Percentiles rank a stretch among this genome's conserved stretches.
Conservation (phyloP, 2,329 filamentous ascomycete genomes). For the Hirsutella thompsonii region DNA sequence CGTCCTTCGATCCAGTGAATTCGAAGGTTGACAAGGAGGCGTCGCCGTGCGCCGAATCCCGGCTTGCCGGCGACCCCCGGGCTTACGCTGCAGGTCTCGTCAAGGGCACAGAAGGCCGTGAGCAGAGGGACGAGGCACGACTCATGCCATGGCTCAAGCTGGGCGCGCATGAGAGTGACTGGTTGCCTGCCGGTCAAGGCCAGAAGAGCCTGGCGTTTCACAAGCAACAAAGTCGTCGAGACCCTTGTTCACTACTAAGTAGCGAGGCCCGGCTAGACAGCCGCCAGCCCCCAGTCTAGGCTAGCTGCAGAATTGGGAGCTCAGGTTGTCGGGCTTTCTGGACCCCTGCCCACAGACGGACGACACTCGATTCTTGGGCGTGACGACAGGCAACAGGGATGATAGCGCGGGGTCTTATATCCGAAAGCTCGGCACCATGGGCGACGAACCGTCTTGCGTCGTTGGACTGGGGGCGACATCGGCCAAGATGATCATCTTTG, state of each 20-base stretch:
- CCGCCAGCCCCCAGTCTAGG: too few relatives aligned
- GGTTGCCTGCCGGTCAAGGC: background rate
- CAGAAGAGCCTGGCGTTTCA: background rate
- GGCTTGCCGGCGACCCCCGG: background rate
- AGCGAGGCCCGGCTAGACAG: too few relatives aligned
- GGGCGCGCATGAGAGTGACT: background rate
- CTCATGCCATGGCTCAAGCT: background rate
- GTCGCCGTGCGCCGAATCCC: background rate
- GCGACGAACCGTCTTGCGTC: slow-evolving; percentile 1
- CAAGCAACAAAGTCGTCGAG: background rate
- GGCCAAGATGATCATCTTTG: slow-evolving; percentile 13
- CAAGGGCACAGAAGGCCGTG: background rate
- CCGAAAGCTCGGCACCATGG: background rate
- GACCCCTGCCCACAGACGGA: too few relatives aligned
- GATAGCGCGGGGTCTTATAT: too few relatives aligned
- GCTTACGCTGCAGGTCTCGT: background rate
- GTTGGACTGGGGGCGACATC: slow-evolving; percentile 17
- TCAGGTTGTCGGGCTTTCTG: too few relatives aligned
- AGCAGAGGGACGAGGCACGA: background rate
- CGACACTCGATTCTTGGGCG: too few relatives aligned
- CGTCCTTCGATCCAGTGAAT: too few relatives aligned
- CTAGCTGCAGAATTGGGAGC: too few relatives aligned
- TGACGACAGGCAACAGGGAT: too few relatives aligned
- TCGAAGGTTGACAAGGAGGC: background rate
- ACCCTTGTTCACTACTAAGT: too few relatives aligned